Base-by-base conservation (phyloP, 139 green algal species). In the Micractinium conductrix region DNA sequence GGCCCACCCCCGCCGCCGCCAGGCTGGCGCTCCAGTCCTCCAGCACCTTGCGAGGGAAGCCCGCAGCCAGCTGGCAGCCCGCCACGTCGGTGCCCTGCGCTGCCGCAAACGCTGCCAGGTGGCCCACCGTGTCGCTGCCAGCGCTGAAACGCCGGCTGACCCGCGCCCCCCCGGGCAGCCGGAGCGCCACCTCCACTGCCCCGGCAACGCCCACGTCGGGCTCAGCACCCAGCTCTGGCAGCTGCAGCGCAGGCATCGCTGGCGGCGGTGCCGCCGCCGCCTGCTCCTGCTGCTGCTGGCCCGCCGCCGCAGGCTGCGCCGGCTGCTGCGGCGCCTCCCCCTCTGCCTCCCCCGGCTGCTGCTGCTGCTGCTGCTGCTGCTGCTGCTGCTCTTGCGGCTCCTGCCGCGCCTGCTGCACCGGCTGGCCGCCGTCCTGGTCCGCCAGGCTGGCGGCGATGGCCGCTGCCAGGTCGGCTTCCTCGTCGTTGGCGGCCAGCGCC, bases 401-500 rank as follows among this genome's bases (percentile, higher is more conserved):
- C 65, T 33, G 80, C 76, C 40, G 33, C 44, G 21, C 45, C 85
- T 63, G 73, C 74, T 60, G 42, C 38, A 24, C 35, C 45, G 42
- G 42, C 14, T 4, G 48, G 74, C 40, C 17, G 22, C 65, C 67
- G 17, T 35, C 28, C 33, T 79, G 43, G 9, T 80, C 85, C 35
- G 80, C 84, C 72, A 95, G 81, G 81, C 87, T 93, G 79, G 93
- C 93, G 38, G 91, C 91, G 67, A 96, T 94, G 44, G 93, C 93
- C 21, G 87, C 82, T 48, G 90, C 87, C 53, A 95, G 73, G 55
- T 96, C 91, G 12, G 88, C 82, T 73, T 95, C 92, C 45, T 92
- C 84, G 8, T 83, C 79, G 42, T 28, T 78, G 26, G 16, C 65
- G 37, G 7, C 74, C 53, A 21, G 50, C 12, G 19, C 19, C 24